Evolutionary conservation across 208 protist genomes (phyloP), one percentile per base, ranked within the genome.

Genomic region (Wallacemonas sp.): DNA sequence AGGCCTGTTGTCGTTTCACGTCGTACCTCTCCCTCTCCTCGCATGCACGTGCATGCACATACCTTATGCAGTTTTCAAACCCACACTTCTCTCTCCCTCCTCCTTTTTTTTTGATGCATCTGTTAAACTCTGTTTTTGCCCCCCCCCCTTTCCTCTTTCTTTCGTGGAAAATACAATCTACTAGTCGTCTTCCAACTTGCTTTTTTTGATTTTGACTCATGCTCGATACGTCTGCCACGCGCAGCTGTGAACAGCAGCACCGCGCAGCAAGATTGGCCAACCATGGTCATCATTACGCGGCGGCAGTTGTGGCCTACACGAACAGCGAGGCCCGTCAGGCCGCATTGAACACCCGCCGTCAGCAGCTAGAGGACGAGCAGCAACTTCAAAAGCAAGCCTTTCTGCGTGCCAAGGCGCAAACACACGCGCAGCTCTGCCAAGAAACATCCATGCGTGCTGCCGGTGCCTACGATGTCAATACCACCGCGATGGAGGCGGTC

Each of bases 351-450:
- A 36, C 21, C 16, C 67, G 72, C 16, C 48, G 57, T n/a, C 57
- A 61, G 44, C 56, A 69, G n/a, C 58, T 91, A 34, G 58, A 78
- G 8, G 71, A 74, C 41, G 80, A 81, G n/a, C 82, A 81, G 38
- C 76, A 79, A n/a, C 44, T 69, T 14, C 71, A 91, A 62, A 83
- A 74, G 74, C 77, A 78, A 46, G 48, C 76, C 2, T 81, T 91
- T 71, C 61, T 75, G 19, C 68, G 78, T 17, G 78, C 85, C 1
- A 78, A 76, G 52, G 39, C 39, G 4, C 61, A 70, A 26, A 43
- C 41, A 4, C 30, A 65, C 11, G 36, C 49, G 24, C 49, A 85
- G 39, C 26, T 58, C 12, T n/a, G 9, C 3, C 30, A 41, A 1
- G 11, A 9, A 5, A 24, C 52, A 26, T 46, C 64, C 30, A 62